A percentile compares a stretch with the other conserved stretches of the same genome.
Conservation (phyloP, 495 filamentous ascomycete species). For the Penicillium cataractarum region DNA sequence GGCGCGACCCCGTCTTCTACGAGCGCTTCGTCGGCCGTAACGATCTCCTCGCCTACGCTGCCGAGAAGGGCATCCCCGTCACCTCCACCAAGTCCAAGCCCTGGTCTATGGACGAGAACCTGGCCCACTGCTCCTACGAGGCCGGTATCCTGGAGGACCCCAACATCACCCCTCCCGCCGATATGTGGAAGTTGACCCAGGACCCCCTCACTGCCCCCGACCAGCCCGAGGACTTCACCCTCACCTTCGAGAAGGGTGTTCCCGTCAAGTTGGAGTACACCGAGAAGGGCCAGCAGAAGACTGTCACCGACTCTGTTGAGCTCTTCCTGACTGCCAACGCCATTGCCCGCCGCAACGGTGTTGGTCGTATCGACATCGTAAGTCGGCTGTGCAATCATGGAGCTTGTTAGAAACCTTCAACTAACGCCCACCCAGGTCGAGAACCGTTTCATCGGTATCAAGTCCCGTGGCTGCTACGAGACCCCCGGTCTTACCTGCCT, state of each 20-base stretch:
- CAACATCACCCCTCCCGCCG: slow-evolving; percentile 62
- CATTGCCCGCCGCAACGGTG: slow-evolving; percentile 75
- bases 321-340: slow-evolving; percentile 80
- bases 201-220: slow-evolving; percentile 79
- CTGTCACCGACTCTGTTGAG: slow-evolving; percentile 73
- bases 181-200: slow-evolving; percentile 84
- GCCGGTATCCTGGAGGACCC: slow-evolving; percentile 67
- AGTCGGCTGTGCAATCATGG: neutral
- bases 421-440: slow-evolving; percentile 50
- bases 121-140: slow-evolving; percentile 91
- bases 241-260: slow-evolving; percentile 84
- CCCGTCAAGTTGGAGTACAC: slow-evolving; percentile 70
- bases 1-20: slow-evolving; percentile 85
- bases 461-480: slow-evolving; percentile 92
- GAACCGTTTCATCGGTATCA: slow-evolving; percentile 84
- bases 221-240: slow-evolving; percentile 72
- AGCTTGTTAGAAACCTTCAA: neutral
- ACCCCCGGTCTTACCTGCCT: slow-evolving; percentile 73
- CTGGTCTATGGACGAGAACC: slow-evolving; percentile 82
- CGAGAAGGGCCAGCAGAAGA: slow-evolving; percentile 54
- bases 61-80: slow-evolving; percentile 77
- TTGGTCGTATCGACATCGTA: slow-evolving; percentile 91
- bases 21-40: slow-evolving; percentile 80
- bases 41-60: slow-evolving; percentile 87
- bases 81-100: slow-evolving; percentile 85